Percentiles rank a stretch among this genome's conserved stretches.
Evolutionary conservation across 106 monocot genomes (phyloP).

Genomic region (Amphibolis antarctica): DNA sequence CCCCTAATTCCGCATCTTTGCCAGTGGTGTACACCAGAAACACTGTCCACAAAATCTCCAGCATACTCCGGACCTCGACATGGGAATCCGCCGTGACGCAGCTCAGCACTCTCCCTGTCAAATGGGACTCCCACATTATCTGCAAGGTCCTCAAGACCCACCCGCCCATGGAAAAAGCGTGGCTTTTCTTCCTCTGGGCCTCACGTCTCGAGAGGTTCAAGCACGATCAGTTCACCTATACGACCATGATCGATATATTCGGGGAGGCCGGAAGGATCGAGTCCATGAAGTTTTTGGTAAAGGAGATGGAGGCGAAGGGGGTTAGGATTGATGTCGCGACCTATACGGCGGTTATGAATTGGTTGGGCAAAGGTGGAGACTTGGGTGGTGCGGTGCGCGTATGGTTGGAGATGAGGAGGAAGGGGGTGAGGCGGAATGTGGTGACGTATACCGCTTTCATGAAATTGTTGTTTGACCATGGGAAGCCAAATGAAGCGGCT

Average conservation of each 20-base stretch:
- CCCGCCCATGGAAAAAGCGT: slow-evolving; percentile 74
- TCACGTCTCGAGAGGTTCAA: slow-evolving; percentile 30
- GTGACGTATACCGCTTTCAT: slow-evolving; percentile 76
- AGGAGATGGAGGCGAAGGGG: slow-evolving; percentile 43
- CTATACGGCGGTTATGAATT: slow-evolving; percentile 52
- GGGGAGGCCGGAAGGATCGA: slow-evolving; percentile 70
- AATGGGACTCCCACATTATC: slow-evolving; percentile 75
- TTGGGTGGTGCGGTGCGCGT: slow-evolving; percentile 35
- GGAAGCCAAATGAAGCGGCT: slow-evolving; percentile 33
- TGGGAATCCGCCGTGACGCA: slow-evolving; percentile 35
- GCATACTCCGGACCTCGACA: slow-evolving; percentile 46
- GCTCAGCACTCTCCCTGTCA: slow-evolving; percentile 27
- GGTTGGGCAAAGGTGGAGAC: slow-evolving; percentile 50
- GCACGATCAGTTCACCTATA: slow-evolving; percentile 88
- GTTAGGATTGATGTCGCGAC: slow-evolving; percentile 41
- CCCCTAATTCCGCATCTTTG: no score
- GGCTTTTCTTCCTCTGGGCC: slow-evolving; percentile 87
- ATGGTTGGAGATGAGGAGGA: slow-evolving; percentile 64
- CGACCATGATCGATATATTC: slow-evolving; percentile 87
- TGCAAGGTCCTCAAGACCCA: slow-evolving; percentile 78
- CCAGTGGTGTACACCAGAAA: slow-evolving; percentile 33
- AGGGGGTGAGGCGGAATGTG: slow-evolving; percentile 29
- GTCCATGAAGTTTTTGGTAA: slow-evolving; percentile 38
- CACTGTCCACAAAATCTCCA: slow-evolving; percentile 34
- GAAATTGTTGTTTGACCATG: slow-evolving; percentile 54